Conservation (phyloP, 148 eudicot genomes). For the Silene latifolia region DNA sequence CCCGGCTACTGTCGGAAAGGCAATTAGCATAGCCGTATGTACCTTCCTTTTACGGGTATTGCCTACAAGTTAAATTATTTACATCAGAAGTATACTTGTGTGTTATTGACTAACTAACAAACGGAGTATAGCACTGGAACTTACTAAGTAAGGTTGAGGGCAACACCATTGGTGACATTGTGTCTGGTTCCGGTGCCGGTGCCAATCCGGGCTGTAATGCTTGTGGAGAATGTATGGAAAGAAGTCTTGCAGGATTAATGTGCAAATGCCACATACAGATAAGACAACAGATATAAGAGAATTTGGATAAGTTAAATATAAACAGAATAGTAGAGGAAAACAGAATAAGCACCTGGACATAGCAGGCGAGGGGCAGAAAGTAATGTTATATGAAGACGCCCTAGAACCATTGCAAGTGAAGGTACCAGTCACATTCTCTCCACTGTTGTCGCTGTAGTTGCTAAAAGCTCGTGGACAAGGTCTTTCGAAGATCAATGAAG, state of each 20-base stretch:
- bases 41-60: not conserved
- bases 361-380: slow-evolving; percentile 12
- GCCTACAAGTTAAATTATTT: not conserved
- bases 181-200: not conserved
- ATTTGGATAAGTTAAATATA: no score
- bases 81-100: no score
- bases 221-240: not conserved
- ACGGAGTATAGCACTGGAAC: not conserved
- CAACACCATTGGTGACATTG: not conserved
- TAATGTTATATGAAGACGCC: not conserved
- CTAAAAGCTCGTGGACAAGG: slow-evolving; percentile 2
- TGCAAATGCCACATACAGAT: not conserved
- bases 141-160: not conserved
- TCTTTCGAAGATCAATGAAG: not conserved
- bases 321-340: not conserved
- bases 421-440: not conserved
- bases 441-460: no score
- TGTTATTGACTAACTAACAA: not conserved
- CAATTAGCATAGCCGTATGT: not conserved
- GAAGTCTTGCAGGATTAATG: not conserved
- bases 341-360: slow-evolving; percentile 7
- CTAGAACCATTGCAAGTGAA: not conserved
- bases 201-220: not conserved
- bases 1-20: not conserved
- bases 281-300: not conserved